Percentiles rank a stretch among this genome's conserved stretches.
These are phyloP conservation scores for Coprinopsis cinerea DNA, from an alignment of 768 basidiomycete species.

Conservation along the genomic window DNA sequence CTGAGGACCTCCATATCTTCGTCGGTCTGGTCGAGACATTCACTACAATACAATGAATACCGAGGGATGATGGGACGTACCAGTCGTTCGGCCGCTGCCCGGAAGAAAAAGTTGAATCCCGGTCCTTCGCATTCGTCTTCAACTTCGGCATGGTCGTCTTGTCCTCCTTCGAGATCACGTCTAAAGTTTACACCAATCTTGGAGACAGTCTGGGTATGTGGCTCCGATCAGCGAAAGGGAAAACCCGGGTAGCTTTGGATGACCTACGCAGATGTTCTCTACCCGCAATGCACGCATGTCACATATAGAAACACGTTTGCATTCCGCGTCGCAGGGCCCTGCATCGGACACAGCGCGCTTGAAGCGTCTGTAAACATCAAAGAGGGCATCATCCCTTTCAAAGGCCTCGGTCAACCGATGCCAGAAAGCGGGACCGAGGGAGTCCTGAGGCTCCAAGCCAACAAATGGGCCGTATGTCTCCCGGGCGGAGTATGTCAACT, in stretches of 20 bases:
- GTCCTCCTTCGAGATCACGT: not conserved
- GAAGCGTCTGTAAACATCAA: not conserved
- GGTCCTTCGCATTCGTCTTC: slow-evolving; percentile 2
- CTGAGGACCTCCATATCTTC: not conserved
- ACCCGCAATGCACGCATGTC: slow-evolving; percentile 19
- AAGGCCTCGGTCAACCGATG: slow-evolving; percentile 53
- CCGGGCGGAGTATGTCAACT: slow-evolving; percentile 52
- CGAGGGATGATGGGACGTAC: not conserved
- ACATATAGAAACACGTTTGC: slow-evolving; percentile 20
- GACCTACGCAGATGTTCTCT: slow-evolving; percentile 22
- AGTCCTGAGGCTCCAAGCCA: slow-evolving; percentile 29
- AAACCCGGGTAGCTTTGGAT: not conserved
- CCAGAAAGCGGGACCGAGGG: slow-evolving; percentile 53
- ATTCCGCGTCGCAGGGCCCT: slow-evolving; percentile 17
- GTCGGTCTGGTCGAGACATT: not conserved
- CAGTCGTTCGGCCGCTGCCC: not conserved
- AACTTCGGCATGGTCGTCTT: not conserved
- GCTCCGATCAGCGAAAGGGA: not conserved
- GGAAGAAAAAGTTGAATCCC: not conserved
- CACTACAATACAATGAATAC: not conserved
- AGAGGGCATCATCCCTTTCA: slow-evolving; percentile 13
- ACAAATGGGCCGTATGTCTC: slow-evolving; percentile 41
- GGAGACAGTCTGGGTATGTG: not conserved
- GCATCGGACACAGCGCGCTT: slow-evolving; percentile 17
- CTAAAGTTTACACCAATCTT: not conserved